Base-by-base conservation (phyloP, 2,329 filamentous ascomycete species). In the Arthrobotrys pseudoclavata region DNA sequence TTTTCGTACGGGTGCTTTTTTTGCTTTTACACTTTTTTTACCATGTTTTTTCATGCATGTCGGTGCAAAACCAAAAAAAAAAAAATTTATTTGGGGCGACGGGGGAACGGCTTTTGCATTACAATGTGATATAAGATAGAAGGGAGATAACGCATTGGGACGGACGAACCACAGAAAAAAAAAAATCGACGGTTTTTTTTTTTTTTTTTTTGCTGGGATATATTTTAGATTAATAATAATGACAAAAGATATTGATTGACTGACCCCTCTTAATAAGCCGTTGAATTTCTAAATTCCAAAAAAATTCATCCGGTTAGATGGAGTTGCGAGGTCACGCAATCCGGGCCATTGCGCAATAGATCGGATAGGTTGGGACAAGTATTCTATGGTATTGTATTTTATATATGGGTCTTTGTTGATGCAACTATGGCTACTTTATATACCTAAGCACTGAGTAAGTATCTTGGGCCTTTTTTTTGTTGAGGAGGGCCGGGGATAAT, bases 221-320 rank as follows among this genome's bases (percentile, higher is more conserved):
- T 15, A 40, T 42, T 57, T n/a, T 60, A 60, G 55, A 60, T 60
- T 60, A 60, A 60, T 60, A 60, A 60, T 60, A 60, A 60, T 60
- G 55, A 60, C 34, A 60, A 60, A 45, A 24, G 55, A 60, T 60
- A 60, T 26, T 42, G 22, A 60, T 26, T 42, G 22, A 40, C 34
- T 4, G 9, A 37, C 52, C 52, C 52, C 52, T 57, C 52, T 12
- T 22, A 22, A 31, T 29, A 62, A 13, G 18, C 22, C 12, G 3
- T 26, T 12, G 18, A 9, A 4, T 22, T 50, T 50, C 12, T n/a
- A 15, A 40, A 12, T 15, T 4, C 20, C 20, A 60, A 60, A 20
- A 55, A 55, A 57, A 5, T 5, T 4, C 22, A 26, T 50, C 10
- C 47, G 3, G 3, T 26, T 20, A 5, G 42, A 45, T 45, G 10